phyloP scores from a whole-genome alignment of 768 basidiomycete species.

The Rhodocollybia butyracea region DNA sequence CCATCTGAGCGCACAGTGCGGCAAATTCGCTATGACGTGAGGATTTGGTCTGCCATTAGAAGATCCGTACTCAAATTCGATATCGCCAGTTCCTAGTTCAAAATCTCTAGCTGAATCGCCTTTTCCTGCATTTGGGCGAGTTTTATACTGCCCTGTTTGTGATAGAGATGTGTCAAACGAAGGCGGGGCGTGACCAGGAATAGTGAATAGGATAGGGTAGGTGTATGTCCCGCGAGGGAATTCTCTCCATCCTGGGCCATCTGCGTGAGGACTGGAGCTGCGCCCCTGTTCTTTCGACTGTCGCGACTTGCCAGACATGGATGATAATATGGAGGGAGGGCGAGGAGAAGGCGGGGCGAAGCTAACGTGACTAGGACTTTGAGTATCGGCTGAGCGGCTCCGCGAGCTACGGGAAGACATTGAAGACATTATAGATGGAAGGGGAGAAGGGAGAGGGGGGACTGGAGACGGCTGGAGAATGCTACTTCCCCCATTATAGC shows the following conservation, averaged over 20 bases:
- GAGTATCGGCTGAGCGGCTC: background rate
- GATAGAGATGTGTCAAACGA: slow-evolving; percentile 52
- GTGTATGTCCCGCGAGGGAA: slow-evolving; percentile 90
- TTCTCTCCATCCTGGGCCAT: slow-evolving; percentile 71
- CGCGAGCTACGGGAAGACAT: no score
- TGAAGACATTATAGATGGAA: slow-evolving; percentile 6
- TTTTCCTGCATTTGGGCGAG: background rate
- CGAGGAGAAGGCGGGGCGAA: background rate
- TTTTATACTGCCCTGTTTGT: background rate
- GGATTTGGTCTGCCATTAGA: background rate
- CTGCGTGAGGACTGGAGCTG: slow-evolving; percentile 12
- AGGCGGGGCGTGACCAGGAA: slow-evolving; percentile 79
- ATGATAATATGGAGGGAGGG: slow-evolving; percentile 9
- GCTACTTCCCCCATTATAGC: no score
- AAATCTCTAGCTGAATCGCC: background rate
- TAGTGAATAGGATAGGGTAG: slow-evolving; percentile 89
- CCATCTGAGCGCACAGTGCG: slow-evolving; percentile 41
- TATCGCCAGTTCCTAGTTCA: background rate
- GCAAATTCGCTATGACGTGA: background rate
- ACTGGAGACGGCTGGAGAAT: no score
- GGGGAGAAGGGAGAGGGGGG: background rate
- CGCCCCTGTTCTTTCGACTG: background rate
- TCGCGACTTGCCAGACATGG: slow-evolving; percentile 16
- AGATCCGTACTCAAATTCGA: background rate
- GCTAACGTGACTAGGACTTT: background rate